These are phyloP conservation scores for Backusella circina DNA, from an alignment of 192 early-diverging fungal species.

Conservation along the genomic window DNA sequence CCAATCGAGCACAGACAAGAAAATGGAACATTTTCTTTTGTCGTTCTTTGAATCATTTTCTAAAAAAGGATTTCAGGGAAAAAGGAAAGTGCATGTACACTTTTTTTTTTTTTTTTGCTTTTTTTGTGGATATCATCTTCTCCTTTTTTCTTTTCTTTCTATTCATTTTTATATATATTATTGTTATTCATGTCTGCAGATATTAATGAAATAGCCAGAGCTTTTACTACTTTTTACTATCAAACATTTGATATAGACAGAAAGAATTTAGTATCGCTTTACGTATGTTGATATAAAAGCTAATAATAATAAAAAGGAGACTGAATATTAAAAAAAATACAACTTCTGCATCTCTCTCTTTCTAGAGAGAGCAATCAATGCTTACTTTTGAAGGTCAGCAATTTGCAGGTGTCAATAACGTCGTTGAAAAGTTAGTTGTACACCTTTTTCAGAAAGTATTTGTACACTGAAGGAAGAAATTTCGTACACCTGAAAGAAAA, in stretches of 20 bases:
- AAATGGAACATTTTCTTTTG: not conserved
- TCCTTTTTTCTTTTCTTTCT: constrained; percentile 1
- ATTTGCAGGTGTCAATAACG: constrained; percentile 53
- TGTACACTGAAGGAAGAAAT: too few relatives aligned
- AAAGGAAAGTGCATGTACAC: not conserved
- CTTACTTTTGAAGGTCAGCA: constrained; percentile 81
- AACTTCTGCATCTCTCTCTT: constrained; percentile 9
- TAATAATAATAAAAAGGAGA: not conserved
- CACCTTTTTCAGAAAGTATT: too few relatives aligned
- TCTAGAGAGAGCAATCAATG: constrained; percentile 76
- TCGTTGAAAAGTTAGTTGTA: constrained; percentile 75
- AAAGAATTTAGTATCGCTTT: constrained; percentile 60
- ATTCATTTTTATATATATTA: not conserved
- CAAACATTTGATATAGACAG: constrained; percentile 77
- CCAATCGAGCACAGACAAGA: constrained; percentile 1
- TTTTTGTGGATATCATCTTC: not conserved
- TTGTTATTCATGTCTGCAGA: constrained; percentile 9
- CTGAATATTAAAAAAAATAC: not conserved
- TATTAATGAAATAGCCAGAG: constrained; percentile 48
- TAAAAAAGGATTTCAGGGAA: not conserved
- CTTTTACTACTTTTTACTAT: constrained; percentile 89
- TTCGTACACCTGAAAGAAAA: too few relatives aligned
- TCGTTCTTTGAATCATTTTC: not conserved
- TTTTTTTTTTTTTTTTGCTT: not conserved
- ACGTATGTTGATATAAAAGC: constrained; percentile 64